Conservation (phyloP, 2,329 filamentous ascomycete species). For the Colletotrichum tabaci region DNA sequence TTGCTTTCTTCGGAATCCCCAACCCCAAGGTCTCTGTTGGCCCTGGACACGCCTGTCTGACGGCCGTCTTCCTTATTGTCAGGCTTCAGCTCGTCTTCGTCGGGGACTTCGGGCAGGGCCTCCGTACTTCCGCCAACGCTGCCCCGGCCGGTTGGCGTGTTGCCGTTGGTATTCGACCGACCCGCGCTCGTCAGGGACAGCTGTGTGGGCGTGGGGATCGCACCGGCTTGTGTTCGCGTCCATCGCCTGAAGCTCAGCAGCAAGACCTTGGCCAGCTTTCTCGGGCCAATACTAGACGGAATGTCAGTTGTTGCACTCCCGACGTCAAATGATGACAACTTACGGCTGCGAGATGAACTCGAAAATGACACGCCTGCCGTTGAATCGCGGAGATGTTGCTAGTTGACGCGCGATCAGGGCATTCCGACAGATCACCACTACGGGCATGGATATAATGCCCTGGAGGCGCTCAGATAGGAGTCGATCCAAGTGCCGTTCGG, state of each 20-base stretch:
- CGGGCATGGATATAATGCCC: slow-evolving; percentile 7
- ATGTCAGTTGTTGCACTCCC: neutral
- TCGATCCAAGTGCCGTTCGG: slow-evolving; percentile 32
- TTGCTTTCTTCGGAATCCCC: neutral
- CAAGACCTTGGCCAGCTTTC: slow-evolving; percentile 54
- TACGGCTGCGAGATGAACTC: slow-evolving; percentile 58
- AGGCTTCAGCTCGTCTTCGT: neutral
- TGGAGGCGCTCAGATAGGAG: slow-evolving; percentile 13
- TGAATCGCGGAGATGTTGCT: slow-evolving; percentile 43
- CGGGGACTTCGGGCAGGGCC: neutral
- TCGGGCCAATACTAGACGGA: slow-evolving; percentile 51
- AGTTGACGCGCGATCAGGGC: slow-evolving; percentile 49
- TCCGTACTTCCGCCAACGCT: neutral
- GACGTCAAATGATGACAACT: slow-evolving; percentile 27
- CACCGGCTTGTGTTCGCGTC: slow-evolving; percentile 38
- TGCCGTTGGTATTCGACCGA: neutral
- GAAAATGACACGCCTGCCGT: slow-evolving; percentile 46
- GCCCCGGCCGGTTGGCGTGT: neutral
- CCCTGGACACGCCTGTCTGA: neutral
- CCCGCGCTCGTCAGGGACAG: slow-evolving; percentile 9
- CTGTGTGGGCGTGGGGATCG: neutral
- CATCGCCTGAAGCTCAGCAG: slow-evolving; percentile 48
- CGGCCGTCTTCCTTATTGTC: accelerated
- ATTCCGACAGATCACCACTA: slow-evolving; percentile 53
- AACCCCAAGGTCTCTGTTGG: neutral